Evolutionary conservation across 352 stramenopile genomes (phyloP), one percentile per base, ranked within the genome.

Genomic region (Pythium guiyangense): DNA sequence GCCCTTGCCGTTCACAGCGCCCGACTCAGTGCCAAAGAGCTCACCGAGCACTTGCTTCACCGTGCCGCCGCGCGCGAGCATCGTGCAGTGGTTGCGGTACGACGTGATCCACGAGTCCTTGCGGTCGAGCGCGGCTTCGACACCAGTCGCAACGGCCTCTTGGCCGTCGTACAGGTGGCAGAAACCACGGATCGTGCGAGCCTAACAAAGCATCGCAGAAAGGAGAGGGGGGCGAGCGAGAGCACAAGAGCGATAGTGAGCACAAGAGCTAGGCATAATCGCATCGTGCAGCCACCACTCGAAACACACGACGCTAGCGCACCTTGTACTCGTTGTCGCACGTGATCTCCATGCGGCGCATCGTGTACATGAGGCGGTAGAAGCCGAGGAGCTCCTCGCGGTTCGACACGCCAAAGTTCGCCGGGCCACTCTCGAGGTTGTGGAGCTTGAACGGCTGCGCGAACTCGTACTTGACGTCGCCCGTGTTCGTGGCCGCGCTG

Each of bases 271-370:
- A 40, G 9, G 35, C 35, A 40, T 40, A 14, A 40, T 15, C 9
- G 14, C 34, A 9, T 39, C 9, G 34, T 39, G 34, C 14, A 14
- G 3, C 14, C 9, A 39, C 10, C 34, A 14, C 10, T 39, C 34
- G 34, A 39, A 39, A 39, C 34, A 39, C 5, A 39, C 9, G 14
- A 39, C 34, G 34, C 34, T 5, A 18, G 0, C 42, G 42, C 15
- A 46, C 42, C 90, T 99, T 99, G 90, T 99, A 99, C 77, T 99
- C 97, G 62, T 99, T 99, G 75, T 99, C 97, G 68, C 97, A 99
- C 12, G 97, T 99, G 74, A 99, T 99, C 82, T 99, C 97, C 97
- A 99, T 99, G 56, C 97, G 93, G 63, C 97, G 94, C 95, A 99
- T 99, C 17, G 91, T 99, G 90, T 99, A 99, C 97, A 99, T 99